These are phyloP conservation scores for Ulota crispa DNA, from an alignment of 225 moss, liverwort and hornwort genomes.

Conservation along the genomic window DNA sequence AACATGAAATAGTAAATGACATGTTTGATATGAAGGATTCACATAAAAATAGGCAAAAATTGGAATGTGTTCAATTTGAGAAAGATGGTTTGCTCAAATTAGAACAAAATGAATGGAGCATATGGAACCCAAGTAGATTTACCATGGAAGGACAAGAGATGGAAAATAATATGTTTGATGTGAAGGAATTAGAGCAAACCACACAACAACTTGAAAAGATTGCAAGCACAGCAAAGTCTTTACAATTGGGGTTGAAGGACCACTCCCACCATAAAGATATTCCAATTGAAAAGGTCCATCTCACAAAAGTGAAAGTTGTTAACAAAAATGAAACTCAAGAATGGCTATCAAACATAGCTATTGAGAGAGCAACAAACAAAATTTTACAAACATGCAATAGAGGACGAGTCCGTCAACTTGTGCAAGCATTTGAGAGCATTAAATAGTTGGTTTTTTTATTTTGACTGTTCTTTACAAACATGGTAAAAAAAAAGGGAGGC, in stretches of 20 bases:
- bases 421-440: slow-evolving; percentile 32
- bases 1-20: background rate
- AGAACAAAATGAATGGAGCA: background rate
- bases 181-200: background rate
- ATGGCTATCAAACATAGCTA: slow-evolving; percentile 7
- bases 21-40: too few relatives aligned
- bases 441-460: background rate
- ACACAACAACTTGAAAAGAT: background rate
- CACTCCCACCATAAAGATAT: background rate
- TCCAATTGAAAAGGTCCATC: background rate
- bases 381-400: background rate
- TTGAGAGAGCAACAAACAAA: background rate
- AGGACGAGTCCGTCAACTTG: background rate
- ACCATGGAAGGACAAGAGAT: background rate
- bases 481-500: background rate
- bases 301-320: background rate
- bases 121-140: background rate
- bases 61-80: background rate
- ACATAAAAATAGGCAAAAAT: background rate
- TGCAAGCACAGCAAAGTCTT: background rate
- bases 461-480: rapidly evolving
- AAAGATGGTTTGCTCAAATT: background rate
- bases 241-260: background rate
- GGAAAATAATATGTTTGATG: background rate
- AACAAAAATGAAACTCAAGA: background rate